These are phyloP conservation scores for Candida manassasensis DNA, from an alignment of 805 yeast species.

Conservation along the genomic window DNA sequence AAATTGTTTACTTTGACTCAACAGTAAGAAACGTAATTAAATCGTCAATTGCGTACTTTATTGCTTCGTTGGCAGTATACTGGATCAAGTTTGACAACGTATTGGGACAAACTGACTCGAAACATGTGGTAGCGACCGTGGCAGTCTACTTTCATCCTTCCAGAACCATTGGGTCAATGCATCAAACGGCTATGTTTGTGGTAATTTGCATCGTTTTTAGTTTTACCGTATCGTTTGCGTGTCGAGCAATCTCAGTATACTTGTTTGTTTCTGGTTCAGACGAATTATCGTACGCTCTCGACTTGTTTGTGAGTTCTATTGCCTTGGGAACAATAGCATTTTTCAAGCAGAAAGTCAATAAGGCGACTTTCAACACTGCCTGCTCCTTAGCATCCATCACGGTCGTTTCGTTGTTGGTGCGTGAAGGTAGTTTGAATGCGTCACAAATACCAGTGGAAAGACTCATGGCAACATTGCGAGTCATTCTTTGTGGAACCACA, in stretches of 20 bases:
- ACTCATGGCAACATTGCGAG: constrained; percentile 48
- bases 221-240: constrained; percentile 45
- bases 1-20: constrained; percentile 12
- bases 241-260: constrained; percentile 48
- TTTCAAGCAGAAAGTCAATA: constrained; percentile 61
- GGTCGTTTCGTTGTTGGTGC: constrained; percentile 63
- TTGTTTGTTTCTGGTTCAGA: constrained; percentile 43
- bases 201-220: constrained; percentile 49
- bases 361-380: constrained; percentile 73
- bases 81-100: constrained; percentile 43
- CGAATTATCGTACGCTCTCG: constrained; percentile 47
- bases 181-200: constrained; percentile 65
- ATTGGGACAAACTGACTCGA: constrained; percentile 65
- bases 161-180: constrained; percentile 75
- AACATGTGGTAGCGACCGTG: constrained; percentile 78
- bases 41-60: constrained; percentile 67
- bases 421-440: constrained; percentile 64
- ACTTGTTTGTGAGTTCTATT: constrained; percentile 47
- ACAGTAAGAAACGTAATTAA: constrained; percentile 42
- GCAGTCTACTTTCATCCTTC: constrained; percentile 85
- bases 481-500: constrained; percentile 57
- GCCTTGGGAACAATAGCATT: constrained; percentile 66
- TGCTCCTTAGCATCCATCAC: constrained; percentile 73
- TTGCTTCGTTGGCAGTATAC: constrained; percentile 73
- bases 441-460: constrained; percentile 53